Conservation (phyloP, 306 rosid genomes). For the Ormosia emarginata region DNA sequence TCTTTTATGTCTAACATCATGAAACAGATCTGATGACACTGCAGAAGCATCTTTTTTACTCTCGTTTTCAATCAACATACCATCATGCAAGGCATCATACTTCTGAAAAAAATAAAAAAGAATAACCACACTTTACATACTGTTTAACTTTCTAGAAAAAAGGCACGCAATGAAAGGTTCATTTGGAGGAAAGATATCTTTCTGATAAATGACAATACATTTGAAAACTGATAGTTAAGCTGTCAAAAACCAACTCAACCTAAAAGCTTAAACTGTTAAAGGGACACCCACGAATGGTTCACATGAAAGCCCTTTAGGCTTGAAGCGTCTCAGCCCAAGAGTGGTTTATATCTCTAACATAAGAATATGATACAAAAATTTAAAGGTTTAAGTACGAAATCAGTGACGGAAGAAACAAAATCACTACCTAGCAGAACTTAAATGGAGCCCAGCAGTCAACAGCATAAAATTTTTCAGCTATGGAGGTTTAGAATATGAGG, state of each 20-base stretch:
- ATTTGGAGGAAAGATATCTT: not conserved
- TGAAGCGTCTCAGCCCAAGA: not conserved
- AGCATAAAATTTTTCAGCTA: not conserved
- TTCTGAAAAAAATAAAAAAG: slow-evolving; percentile 41
- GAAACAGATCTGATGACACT: slow-evolving; percentile 47
- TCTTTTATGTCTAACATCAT: slow-evolving; percentile 70
- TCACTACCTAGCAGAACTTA: not conserved
- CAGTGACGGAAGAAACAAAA: not conserved
- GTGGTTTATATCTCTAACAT: not conserved
- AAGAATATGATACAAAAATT: not conserved
- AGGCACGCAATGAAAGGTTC: not conserved
- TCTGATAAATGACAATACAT: not conserved
- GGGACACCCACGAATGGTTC: not conserved
- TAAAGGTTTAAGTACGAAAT: not conserved
- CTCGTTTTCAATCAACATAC: slow-evolving; percentile 57
- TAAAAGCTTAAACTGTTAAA: not conserved
- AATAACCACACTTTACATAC: not conserved
- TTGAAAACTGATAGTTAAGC: not conserved
- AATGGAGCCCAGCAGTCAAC: not conserved
- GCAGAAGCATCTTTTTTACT: slow-evolving; percentile 59
- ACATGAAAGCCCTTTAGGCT: not conserved
- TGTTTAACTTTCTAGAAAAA: not conserved
- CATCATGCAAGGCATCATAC: slow-evolving; percentile 51
- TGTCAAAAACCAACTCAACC: not conserved
- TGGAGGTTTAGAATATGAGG: not conserved